Evolutionary conservation across 495 filamentous ascomycete genomes (phyloP), one percentile per base, ranked within the genome.

Genomic region (Xylaria venustula): DNA sequence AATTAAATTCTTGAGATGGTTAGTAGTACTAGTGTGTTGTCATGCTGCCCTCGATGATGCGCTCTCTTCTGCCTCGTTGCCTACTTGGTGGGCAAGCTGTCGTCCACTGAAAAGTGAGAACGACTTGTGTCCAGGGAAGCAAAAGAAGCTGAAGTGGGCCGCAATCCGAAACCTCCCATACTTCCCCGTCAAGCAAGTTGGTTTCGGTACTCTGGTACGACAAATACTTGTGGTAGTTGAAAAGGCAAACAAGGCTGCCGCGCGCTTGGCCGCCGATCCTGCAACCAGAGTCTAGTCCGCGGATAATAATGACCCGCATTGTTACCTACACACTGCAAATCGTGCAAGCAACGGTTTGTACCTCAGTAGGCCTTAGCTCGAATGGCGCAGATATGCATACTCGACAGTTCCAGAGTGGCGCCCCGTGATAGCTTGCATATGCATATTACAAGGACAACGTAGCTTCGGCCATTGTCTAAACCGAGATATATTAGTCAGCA

Each of bases 281-380:
- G 53, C 53, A 40, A n/a, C 53, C 53, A 6, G 26, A 22, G 51
- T 34, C 26, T 45, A 25, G 52, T 54, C 15, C 52, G 52, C 53
- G 53, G 36, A 11, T 22, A 17, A n/a, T 22, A 9, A n/a, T 3
- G 30, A n/a, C 14, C 30, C 36, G 49, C 19, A 52, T 52, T 52
- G 22, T 26, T n/a, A n/a, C n/a, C n/a, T 52, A 34, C 30, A 34
- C 30, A 34, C 30, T 11, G 30, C 30, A 11, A 34, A 42, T n/a
- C n/a, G n/a, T n/a, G n/a, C n/a, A n/a, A n/a, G n/a, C n/a, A n/a
- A n/a, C n/a, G n/a, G n/a, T n/a, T n/a, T n/a, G n/a, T n/a, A n/a
- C n/a, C n/a, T n/a, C n/a, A n/a, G n/a, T n/a, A n/a, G n/a, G n/a
- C n/a, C n/a, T n/a, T 23, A 46, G 5, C 6, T 12, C 17, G 12